phyloP scores from a whole-genome alignment of 2,329 filamentous ascomycete genomes.

The Uncinocarpus reesii region DNA sequence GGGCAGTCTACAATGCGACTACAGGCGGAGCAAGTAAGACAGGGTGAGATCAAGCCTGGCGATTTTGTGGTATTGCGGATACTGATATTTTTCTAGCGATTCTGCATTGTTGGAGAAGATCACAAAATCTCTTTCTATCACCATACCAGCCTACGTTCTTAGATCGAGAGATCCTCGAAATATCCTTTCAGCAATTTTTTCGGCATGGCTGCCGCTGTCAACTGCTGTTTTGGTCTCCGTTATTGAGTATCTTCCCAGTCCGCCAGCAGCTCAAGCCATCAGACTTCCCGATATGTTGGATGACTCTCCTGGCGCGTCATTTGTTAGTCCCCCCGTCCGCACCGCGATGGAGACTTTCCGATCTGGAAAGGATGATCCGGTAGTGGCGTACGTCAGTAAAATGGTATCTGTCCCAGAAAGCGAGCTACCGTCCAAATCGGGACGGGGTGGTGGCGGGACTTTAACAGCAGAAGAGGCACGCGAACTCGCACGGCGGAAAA shows the following conservation, averaged over 20 bases:
- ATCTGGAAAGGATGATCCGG: conserved; percentile 57
- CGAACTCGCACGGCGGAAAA: conserved; percentile 76
- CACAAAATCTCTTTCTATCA: conserved; percentile 78
- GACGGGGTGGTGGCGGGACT: conserved; percentile 53
- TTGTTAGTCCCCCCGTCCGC: conserved; percentile 58
- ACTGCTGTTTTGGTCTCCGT: conserved; percentile 89
- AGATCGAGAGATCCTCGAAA: conserved; percentile 74
- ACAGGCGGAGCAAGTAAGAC: conserved; percentile 70
- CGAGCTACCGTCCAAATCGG: conserved; percentile 73
- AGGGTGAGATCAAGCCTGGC: conserved; percentile 47
- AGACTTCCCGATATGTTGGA: conserved; percentile 71
- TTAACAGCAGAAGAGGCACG: conserved; percentile 83
- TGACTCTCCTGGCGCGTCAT: conserved; percentile 63
- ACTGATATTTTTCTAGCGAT: conserved; percentile 48
- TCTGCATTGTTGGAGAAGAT: conserved; percentile 80
- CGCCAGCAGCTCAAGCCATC: conserved; percentile 64
- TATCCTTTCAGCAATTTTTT: conserved; percentile 75
- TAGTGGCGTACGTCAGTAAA: conserved; percentile 94
- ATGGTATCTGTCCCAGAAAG: conserved; percentile 94
- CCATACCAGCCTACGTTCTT: conserved; percentile 70
- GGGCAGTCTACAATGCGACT: conserved; percentile 90
- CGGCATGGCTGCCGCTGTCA: conserved; percentile 82
- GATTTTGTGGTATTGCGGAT: conserved; percentile 15
- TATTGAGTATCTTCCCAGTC: conserved; percentile 82
- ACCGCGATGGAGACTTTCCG: conserved; percentile 78